Conservation (phyloP, 371 early-diverging fungal genomes). For the Haplosporangium sp. region DNA sequence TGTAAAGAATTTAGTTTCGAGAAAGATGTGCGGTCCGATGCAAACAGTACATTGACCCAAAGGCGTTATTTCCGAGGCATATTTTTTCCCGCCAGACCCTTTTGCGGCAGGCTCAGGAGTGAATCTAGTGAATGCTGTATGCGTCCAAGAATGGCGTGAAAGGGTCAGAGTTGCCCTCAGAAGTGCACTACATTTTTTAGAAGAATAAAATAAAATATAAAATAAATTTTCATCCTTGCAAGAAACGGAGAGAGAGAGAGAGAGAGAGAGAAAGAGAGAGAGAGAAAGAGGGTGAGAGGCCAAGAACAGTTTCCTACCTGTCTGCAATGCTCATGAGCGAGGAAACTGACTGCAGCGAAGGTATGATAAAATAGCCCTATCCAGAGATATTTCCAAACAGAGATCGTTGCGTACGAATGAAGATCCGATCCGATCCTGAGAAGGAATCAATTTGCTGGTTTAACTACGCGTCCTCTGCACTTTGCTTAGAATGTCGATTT, state of each 20-base stretch:
- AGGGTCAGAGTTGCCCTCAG: conserved; percentile 37
- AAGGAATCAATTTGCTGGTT: no score
- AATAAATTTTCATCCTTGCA: no score
- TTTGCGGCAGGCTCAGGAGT: conserved; percentile 37
- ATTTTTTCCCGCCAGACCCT: conserved; percentile 36
- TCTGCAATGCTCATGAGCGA: conserved; percentile 46
- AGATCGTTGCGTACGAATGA: neutral
- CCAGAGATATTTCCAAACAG: neutral
- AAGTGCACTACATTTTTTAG: conserved; percentile 20
- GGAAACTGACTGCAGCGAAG: no score
- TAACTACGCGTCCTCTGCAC: no score
- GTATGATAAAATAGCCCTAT: no score
- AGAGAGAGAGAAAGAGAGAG: no score
- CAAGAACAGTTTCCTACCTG: conserved; percentile 18
- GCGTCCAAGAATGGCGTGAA: conserved; percentile 43
- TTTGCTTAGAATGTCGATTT: no score
- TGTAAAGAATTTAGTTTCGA: conserved; percentile 47
- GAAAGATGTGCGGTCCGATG: conserved; percentile 53
- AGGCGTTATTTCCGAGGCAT: conserved; percentile 31
- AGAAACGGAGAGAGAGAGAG: no score
- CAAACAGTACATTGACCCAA: conserved; percentile 44
- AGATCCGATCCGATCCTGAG: no score
- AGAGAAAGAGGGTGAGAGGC: neutral
- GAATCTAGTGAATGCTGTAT: conserved; percentile 38
- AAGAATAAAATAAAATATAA: no score